phyloP scores from a whole-genome alignment of 2,329 filamentous ascomycete genomes.

The Magnaporthales sp. region DNA sequence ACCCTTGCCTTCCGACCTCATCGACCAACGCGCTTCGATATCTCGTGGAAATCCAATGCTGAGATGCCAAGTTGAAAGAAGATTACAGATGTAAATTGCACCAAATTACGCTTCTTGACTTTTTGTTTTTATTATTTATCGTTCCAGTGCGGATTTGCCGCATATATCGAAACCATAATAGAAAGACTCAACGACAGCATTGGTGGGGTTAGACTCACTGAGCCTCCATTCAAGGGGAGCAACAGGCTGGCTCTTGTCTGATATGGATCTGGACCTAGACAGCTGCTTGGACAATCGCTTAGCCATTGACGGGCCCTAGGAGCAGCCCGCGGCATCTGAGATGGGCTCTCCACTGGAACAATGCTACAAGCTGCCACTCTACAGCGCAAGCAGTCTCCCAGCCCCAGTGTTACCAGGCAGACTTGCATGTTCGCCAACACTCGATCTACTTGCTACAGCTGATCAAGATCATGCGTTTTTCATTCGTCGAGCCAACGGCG shows the following conservation, averaged over 20 bases:
- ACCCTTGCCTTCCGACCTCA: not conserved
- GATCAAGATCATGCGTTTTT: conserved; percentile 55
- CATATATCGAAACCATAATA: not conserved
- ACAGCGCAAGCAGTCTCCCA: conserved; percentile 15
- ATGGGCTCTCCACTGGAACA: not conserved
- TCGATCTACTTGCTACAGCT: conserved; percentile 74
- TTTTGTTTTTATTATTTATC: not conserved
- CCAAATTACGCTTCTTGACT: not conserved
- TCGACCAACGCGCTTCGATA: not conserved
- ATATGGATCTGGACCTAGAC: not conserved
- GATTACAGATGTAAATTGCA: not conserved
- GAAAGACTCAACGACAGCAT: not conserved
- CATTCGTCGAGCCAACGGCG: conserved; percentile 71
- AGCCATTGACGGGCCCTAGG: not conserved
- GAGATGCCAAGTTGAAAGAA: not conserved
- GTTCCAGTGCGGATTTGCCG: not conserved
- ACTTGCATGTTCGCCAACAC: conserved; percentile 70
- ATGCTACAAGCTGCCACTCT: not conserved
- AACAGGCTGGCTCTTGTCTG: not conserved
- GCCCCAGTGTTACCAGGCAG: conserved; percentile 46
- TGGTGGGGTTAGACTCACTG: not conserved
- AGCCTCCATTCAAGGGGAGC: not conserved
- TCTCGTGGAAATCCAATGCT: not conserved
- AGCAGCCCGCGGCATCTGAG: conserved; percentile 1
- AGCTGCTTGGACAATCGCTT: not conserved